Evolutionary conservation across 139 green algal genomes (phyloP).

Genomic region (Closterium sp.): DNA sequence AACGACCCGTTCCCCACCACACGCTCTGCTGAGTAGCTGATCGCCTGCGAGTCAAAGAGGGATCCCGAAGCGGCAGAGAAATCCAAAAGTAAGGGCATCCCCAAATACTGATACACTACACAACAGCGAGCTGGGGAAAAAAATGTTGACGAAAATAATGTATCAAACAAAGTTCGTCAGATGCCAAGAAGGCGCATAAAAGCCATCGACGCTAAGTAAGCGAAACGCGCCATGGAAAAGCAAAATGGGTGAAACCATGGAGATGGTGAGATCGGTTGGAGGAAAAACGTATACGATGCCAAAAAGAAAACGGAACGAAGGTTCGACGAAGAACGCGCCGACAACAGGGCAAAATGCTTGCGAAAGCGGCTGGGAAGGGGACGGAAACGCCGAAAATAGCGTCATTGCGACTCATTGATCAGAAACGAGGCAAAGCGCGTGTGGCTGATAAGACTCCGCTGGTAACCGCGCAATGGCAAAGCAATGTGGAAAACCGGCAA

Average conservation of each 20-base stretch:
- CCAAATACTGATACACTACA: too few species aligned
- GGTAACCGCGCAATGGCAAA: background rate
- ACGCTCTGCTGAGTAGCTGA: constrained; percentile 84
- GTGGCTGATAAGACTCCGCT: too few species aligned
- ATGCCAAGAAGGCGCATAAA: too few species aligned
- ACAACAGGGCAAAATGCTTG: too few species aligned
- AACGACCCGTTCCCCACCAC: constrained; percentile 98
- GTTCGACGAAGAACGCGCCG: too few species aligned
- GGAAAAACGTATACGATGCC: background rate
- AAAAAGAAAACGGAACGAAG: background rate
- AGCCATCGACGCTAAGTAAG: background rate
- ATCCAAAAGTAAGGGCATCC: too few species aligned
- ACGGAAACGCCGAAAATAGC: background rate
- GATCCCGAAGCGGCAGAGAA: too few species aligned
- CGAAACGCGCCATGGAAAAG: background rate
- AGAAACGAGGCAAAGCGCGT: background rate
- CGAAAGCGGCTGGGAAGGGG: background rate
- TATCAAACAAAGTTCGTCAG: too few species aligned
- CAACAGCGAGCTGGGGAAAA: too few species aligned
- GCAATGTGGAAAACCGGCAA: too few species aligned
- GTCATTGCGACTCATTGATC: background rate
- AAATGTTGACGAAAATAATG: too few species aligned
- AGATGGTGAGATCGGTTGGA: background rate
- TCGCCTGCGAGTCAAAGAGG: constrained; percentile 43
- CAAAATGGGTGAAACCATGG: background rate